Conservation (phyloP, 768 basidiomycete species). For the Naganishia friedmannii region DNA sequence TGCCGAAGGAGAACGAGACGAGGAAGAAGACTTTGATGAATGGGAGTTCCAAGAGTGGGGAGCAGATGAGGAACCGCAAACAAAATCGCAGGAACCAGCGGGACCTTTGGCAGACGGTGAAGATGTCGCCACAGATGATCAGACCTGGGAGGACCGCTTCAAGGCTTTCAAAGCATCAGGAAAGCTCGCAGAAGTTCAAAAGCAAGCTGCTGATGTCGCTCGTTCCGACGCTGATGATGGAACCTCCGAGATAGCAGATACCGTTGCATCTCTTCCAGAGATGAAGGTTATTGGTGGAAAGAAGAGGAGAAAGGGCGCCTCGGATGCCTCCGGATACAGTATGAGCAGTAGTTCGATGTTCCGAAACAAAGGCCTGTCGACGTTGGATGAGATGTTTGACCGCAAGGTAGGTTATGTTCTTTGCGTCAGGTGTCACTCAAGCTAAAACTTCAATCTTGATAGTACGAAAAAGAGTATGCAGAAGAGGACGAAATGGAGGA, state of each 20-base stretch:
- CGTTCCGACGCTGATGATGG: slow-evolving; percentile 56
- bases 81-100: slow-evolving; percentile 30
- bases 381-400: slow-evolving; percentile 89
- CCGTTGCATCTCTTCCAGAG: slow-evolving; percentile 68
- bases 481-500: slow-evolving; percentile 59
- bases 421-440: background rate
- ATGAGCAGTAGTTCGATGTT: slow-evolving; percentile 98
- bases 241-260: slow-evolving; percentile 61
- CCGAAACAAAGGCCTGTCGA: slow-evolving; percentile 81
- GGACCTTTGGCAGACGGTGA: slow-evolving; percentile 49
- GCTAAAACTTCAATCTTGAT: background rate
- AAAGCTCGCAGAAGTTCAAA: slow-evolving; percentile 45
- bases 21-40: slow-evolving; percentile 41
- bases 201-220: slow-evolving; percentile 32
- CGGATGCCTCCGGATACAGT: slow-evolving; percentile 87
- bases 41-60: slow-evolving; percentile 49
- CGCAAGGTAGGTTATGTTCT: slow-evolving; percentile 59
- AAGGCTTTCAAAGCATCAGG: slow-evolving; percentile 66
- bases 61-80: slow-evolving; percentile 33
- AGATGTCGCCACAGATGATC: slow-evolving; percentile 50
- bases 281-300: slow-evolving; percentile 78
- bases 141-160: slow-evolving; percentile 75
- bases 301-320: slow-evolving; percentile 67
- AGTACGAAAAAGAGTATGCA: slow-evolving; percentile 58
- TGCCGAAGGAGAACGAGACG: slow-evolving; percentile 59